phyloP scores from a whole-genome alignment of 2,329 filamentous ascomycete genomes.

The Sporothrix inflata region DNA sequence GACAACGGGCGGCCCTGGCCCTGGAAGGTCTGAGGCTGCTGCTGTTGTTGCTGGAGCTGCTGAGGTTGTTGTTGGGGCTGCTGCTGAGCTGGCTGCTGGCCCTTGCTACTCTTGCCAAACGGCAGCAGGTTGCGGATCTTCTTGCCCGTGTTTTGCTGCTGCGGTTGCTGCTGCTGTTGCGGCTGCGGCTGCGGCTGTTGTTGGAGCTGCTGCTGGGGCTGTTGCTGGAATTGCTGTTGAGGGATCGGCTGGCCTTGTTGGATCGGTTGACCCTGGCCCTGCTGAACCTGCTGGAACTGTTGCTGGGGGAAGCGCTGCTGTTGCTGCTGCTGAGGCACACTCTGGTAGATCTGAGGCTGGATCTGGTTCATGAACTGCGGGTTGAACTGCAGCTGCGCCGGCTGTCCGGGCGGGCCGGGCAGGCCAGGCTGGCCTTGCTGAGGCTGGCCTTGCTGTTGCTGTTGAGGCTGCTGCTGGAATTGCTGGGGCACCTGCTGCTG shows the following conservation, averaged over 20 bases:
- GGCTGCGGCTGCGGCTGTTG: neutral
- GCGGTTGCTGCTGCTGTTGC: slow-evolving; percentile 5
- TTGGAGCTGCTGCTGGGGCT: slow-evolving; percentile 9
- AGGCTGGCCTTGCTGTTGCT: neutral
- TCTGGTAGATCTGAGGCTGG: neutral
- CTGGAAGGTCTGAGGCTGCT: slow-evolving; percentile 5
- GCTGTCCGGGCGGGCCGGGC: neutral
- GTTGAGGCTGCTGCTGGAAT: neutral
- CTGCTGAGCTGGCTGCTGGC: slow-evolving; percentile 1
- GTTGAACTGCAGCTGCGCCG: neutral
- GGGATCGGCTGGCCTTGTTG: neutral
- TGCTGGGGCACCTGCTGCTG: slow-evolving; percentile 7
- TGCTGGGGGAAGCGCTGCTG: slow-evolving; percentile 1
- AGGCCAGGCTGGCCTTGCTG: slow-evolving; percentile 15
- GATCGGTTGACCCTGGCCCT: neutral
- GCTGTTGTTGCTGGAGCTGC: slow-evolving; percentile 12
- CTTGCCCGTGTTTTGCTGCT: slow-evolving; percentile 20
- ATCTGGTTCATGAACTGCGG: slow-evolving; percentile 5
- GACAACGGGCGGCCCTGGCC: slow-evolving; percentile 5
- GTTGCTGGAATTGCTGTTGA: slow-evolving; percentile 17
- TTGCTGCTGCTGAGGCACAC: neutral
- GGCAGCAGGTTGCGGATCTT: slow-evolving; percentile 28
- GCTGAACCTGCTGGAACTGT: neutral
- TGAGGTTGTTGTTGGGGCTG: neutral
- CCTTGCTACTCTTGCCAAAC: slow-evolving; percentile 29